Conservation (phyloP, 495 filamentous ascomycete species). For the Hypoxylon cercidicola region DNA sequence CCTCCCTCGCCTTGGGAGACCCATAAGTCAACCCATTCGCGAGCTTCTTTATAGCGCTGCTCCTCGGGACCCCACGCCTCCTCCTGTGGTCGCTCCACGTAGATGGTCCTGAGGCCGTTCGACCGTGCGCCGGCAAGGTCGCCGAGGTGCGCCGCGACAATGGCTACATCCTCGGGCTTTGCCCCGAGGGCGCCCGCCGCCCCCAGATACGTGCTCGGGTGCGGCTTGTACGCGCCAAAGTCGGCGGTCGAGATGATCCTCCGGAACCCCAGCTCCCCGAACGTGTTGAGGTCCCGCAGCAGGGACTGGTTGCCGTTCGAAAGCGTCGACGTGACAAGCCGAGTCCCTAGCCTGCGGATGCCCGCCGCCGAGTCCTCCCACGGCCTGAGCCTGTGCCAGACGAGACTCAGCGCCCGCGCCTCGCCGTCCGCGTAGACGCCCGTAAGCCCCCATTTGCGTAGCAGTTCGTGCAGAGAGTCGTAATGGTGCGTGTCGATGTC, state of each 20-base stretch:
- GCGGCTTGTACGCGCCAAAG: constrained; percentile 83
- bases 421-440: constrained; percentile 70
- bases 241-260: constrained; percentile 71
- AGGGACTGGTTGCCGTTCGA: constrained; percentile 79
- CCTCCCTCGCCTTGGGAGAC: constrained; percentile 60
- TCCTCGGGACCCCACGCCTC: constrained; percentile 67
- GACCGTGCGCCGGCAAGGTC: constrained; percentile 74
- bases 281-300: constrained; percentile 68
- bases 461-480: constrained; percentile 65
- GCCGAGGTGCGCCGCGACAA: constrained; percentile 81
- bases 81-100: constrained; percentile 75
- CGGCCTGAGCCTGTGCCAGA: constrained; percentile 77
- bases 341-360: constrained; percentile 62
- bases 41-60: constrained; percentile 61
- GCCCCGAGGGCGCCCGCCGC: constrained; percentile 68
- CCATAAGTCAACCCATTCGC: constrained; percentile 74
- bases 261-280: constrained; percentile 69
- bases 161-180: constrained; percentile 68
- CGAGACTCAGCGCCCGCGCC: constrained; percentile 62
- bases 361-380: constrained; percentile 73
- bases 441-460: constrained; percentile 63
- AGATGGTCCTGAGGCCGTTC: constrained; percentile 74
- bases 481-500: constrained; percentile 75
- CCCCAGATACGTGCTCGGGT: constrained; percentile 72
- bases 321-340: constrained; percentile 70